Evolutionary conservation across 352 stramenopile species (phyloP).

Genomic region (Globisporangium heterothallicum): DNA sequence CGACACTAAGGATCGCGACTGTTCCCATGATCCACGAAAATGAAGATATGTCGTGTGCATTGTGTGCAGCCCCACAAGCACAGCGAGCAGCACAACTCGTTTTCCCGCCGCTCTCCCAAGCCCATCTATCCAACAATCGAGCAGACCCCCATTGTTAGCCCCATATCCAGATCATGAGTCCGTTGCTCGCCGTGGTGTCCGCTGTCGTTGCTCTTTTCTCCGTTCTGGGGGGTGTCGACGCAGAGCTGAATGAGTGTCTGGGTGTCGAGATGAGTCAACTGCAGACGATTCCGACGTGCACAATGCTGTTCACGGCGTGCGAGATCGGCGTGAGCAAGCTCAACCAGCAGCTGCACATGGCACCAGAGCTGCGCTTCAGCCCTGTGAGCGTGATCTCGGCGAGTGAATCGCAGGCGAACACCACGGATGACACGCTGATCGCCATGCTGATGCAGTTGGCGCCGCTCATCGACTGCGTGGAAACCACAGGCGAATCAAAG

Average conservation of each 20-base stretch:
- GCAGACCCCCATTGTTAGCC: too few relatives aligned
- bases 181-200: not conserved
- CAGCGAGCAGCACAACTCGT: not conserved
- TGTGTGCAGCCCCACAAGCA: too few relatives aligned
- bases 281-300: constrained; percentile 24
- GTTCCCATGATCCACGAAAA: constrained; percentile 17
- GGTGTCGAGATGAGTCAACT: constrained; percentile 42
- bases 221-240: not conserved
- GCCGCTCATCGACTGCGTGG: constrained; percentile 30
- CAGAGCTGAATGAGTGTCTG: constrained; percentile 50
- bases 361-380: constrained; percentile 19
- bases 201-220: not conserved
- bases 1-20: constrained; percentile 20
- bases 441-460: constrained; percentile 54
- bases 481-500: not conserved
- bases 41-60: too few relatives aligned
- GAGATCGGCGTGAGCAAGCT: constrained; percentile 39
- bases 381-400: constrained; percentile 62
- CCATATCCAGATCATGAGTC: constrained; percentile 1
- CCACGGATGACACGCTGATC: constrained; percentile 34
- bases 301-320: constrained; percentile 39
- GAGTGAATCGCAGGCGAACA: constrained; percentile 37
- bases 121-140: too few relatives aligned
- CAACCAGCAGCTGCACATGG: constrained; percentile 38
- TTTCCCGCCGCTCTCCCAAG: not conserved